Base-by-base conservation (phyloP, 139 green algal species). In the Ettlia oleoabundans region DNA sequence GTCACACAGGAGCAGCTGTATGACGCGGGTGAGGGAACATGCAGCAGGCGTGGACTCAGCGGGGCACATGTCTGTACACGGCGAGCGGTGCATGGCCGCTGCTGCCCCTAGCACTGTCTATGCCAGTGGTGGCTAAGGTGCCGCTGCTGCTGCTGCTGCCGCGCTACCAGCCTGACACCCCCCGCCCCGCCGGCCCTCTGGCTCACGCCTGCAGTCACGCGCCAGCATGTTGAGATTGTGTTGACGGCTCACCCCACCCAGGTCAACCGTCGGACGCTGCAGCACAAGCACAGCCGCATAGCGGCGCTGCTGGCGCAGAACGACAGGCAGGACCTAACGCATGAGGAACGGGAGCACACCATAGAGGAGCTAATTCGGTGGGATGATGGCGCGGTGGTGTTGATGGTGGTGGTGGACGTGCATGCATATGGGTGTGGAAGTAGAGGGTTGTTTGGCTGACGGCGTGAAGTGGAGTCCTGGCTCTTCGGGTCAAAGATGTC, bases 171-270 rank as follows among this genome's bases (percentile, higher is more conserved):
- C 67, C 33, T 18, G 61, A 67, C 61, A 33, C 19, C 35, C 33
- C 32, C 32, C 35, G 32, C 66, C n/a, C 35, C 38, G 4, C 30
- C 30, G 47, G 37, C 33, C 18, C 53, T 58, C 47, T 58, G 10
- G 47, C 47, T 19, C 22, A 3, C 72, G 19, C 65, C 33, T 35
- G 76, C 77, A 82, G 77, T 82, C 26, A 65, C 41, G n/a, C 37
- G 2, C 19, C 77, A 82, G 77, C 77, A 82, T 41, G 77, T 82
- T 80, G 94, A 98, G 88, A 92, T 98, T 52, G 94, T 98, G 76
- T 89, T 98, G 70, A 98, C 94, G 30, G 96, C 96, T 22, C 96
- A 99, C 86, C 96, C 96, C 30, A 98, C 95, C 22, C 95, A 98
- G 84, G 92, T 98, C 74, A 96, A 98, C 76, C 89, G 96, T 37